Evolutionary conservation across 176 grass and related monocot genomes (phyloP).

Genomic region (Guadua angustifolia): DNA sequence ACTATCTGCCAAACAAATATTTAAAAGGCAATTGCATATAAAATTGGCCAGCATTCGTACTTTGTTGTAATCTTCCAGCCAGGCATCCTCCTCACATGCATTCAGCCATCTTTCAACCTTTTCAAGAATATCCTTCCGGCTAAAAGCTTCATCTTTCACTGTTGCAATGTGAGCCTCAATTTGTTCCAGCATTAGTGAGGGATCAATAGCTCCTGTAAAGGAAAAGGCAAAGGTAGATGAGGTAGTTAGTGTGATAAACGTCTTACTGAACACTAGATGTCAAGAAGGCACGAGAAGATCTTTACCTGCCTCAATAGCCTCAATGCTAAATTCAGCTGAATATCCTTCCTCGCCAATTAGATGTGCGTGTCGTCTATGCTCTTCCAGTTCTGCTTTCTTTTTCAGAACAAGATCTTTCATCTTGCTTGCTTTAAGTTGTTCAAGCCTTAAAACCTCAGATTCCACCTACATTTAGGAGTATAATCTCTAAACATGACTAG

Average conservation of each 20-base stretch:
- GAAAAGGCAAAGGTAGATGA: slow-evolving; percentile 8
- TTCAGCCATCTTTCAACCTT: slow-evolving; percentile 85
- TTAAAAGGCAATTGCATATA: not conserved
- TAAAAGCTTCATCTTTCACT: slow-evolving; percentile 89
- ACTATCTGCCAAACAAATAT: slow-evolving; percentile 10
- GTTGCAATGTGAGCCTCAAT: slow-evolving; percentile 74
- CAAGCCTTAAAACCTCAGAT: slow-evolving; percentile 81
- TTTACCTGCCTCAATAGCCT: slow-evolving; percentile 90
- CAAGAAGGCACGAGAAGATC: slow-evolving; percentile 1
- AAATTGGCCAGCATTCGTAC: slow-evolving; percentile 47
- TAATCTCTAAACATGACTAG: slow-evolving; percentile 18
- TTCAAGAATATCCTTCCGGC: slow-evolving; percentile 93
- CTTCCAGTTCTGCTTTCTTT: slow-evolving; percentile 82
- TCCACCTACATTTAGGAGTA: slow-evolving; percentile 65
- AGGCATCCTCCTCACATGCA: slow-evolving; percentile 88
- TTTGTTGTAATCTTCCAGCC: slow-evolving; percentile 96
- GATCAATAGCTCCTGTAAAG: slow-evolving; percentile 72
- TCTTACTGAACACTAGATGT: not conserved
- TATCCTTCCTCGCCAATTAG: slow-evolving; percentile 61
- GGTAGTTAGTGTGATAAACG: slow-evolving; percentile 1
- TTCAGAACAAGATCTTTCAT: slow-evolving; percentile 86
- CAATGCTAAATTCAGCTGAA: slow-evolving; percentile 65
- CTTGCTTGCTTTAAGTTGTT: slow-evolving; percentile 83
- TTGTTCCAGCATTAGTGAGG: slow-evolving; percentile 78
- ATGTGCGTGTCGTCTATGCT: slow-evolving; percentile 69